Evolutionary conservation across 2,329 filamentous ascomycete species (phyloP), one percentile per base, ranked within the genome.

Genomic region (Aspergillus tamarii): DNA sequence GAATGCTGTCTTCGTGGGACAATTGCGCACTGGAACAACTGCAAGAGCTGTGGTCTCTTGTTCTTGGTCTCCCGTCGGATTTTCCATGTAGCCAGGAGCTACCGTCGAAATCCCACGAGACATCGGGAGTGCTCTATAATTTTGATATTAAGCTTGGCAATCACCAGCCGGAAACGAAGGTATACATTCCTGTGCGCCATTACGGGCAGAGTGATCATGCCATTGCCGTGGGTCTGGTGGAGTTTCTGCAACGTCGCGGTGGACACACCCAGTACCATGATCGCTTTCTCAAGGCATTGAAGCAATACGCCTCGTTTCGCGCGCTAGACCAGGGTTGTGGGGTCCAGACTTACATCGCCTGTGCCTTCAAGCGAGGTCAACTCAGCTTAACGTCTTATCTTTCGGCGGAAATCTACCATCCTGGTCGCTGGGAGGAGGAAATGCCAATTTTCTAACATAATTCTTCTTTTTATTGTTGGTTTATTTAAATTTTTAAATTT

Each of bases 111-210:
- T 21, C 19, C 8, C 34, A 62, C 36, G 28, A 41, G 43, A 58
- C 60, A 8, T 36, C 60, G 21, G 60, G 60, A 4, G 32, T 57
- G 16, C 45, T 62, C n/a, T 62, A 30, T 34, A 62, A 62, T 34
- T 58, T 62, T n/a, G 54, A 57, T 26, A 46, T 62, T 16, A 36
- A 41, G 26, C 34, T 34, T 21, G 54, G 60, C 2, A 57, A 62
- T 21, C 45, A 19, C 26, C 39, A 58, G 12, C 60, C 60, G 6
- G 60, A 62, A 21, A 36, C 60, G 14, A 58, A 62, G 34, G 54
- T 62, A 45, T 62, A 62, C 45, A 48, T 62, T 48, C 60, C 60
- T 8, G 60, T 62, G 12, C 53, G 54, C 19, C 60, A 62, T 36
- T 62, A 62, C 60, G 55, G 43, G 4, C 11, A 43, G 10, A 62